Percentiles rank a stretch among this genome's conserved stretches.
phyloP scores from a whole-genome alignment of 179 eudicot species.

The Sideroxylon spinosum region DNA sequence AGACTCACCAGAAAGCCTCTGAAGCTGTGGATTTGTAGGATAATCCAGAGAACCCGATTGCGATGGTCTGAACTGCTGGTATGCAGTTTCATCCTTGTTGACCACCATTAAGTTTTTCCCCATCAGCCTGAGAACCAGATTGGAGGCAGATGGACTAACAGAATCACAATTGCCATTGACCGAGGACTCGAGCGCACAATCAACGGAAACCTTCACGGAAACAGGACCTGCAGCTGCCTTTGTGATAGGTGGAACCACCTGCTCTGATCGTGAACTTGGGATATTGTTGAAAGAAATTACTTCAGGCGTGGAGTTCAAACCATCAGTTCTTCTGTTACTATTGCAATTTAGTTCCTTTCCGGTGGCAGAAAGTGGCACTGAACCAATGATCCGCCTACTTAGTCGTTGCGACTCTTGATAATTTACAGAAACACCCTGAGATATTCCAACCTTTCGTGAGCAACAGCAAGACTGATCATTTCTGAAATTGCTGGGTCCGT shows the following conservation, averaged over 20 bases:
- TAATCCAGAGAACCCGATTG: constrained; percentile 1
- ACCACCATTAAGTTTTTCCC: constrained; percentile 80
- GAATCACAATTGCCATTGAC: constrained; percentile 29
- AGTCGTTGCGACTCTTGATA: constrained; percentile 40
- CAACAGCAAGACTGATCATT: constrained; percentile 41
- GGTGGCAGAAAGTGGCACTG: constrained; percentile 21
- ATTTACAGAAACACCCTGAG: constrained; percentile 32
- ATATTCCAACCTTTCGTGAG: constrained; percentile 43
- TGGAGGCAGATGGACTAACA: constrained; percentile 43
- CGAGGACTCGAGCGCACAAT: constrained; percentile 16
- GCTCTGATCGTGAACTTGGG: constrained; percentile 21
- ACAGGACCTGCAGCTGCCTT: constrained; percentile 22
- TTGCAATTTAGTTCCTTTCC: constrained; percentile 23
- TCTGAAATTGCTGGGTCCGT: constrained; percentile 20
- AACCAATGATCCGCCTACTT: constrained; percentile 27
- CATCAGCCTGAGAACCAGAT: constrained; percentile 74
- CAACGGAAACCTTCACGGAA: constrained; percentile 22
- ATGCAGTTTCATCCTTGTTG: constrained; percentile 40
- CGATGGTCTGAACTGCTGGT: constrained; percentile 17
- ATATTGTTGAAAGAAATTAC: constrained; percentile 19
- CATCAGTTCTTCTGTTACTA: constrained; percentile 18
- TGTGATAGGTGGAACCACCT: neutral
- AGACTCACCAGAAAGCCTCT: constrained; percentile 11
- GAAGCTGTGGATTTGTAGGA: constrained; percentile 9
- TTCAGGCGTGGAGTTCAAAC: constrained; percentile 15